A percentile compares a stretch with the other conserved stretches of the same genome.
These are phyloP conservation scores for Metschnikowia sp. DNA, from an alignment of 805 yeast genomes.

Conservation along the genomic window DNA sequence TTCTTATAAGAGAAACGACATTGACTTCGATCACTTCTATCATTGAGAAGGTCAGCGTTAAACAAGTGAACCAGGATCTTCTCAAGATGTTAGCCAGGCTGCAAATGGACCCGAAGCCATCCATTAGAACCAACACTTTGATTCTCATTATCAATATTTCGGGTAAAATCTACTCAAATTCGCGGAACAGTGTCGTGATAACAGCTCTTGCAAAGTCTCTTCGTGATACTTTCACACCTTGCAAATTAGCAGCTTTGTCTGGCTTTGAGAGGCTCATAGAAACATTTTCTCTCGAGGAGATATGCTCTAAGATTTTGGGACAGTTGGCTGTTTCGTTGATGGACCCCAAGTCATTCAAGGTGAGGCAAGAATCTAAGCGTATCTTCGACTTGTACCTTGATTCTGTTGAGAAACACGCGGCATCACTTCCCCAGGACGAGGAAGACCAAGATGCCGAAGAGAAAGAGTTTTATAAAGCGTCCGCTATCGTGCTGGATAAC, in stretches of 20 bases:
- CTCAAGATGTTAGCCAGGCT: constrained; percentile 76
- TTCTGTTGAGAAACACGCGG: constrained; percentile 38
- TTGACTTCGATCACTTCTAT: constrained; percentile 62
- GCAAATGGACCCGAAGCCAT: constrained; percentile 72
- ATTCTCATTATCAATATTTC: constrained; percentile 67
- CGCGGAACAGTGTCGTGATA: constrained; percentile 71
- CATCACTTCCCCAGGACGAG: constrained; percentile 30
- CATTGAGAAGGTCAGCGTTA: constrained; percentile 62
- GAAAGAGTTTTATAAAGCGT: constrained; percentile 31
- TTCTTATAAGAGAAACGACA: constrained; percentile 76
- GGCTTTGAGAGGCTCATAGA: constrained; percentile 67
- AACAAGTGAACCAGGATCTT: constrained; percentile 84
- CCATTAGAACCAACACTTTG: constrained; percentile 74
- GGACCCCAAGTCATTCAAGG: constrained; percentile 62
- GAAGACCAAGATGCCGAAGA: constrained; percentile 39
- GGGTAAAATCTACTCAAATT: constrained; percentile 46
- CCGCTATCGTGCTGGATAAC: constrained; percentile 14
- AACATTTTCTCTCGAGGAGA: constrained; percentile 67
- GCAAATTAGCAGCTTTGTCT: constrained; percentile 70
- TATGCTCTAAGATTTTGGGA: constrained; percentile 77
- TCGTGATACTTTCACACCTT: constrained; percentile 72
- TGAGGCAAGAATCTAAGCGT: constrained; percentile 67
- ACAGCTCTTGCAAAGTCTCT: constrained; percentile 85
- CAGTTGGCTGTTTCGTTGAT: constrained; percentile 80
- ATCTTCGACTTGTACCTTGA: constrained; percentile 58